Evolutionary conservation across 2,329 filamentous ascomycete species (phyloP), one percentile per base, ranked within the genome.

Genomic region (Xylariomycetidae sp.): DNA sequence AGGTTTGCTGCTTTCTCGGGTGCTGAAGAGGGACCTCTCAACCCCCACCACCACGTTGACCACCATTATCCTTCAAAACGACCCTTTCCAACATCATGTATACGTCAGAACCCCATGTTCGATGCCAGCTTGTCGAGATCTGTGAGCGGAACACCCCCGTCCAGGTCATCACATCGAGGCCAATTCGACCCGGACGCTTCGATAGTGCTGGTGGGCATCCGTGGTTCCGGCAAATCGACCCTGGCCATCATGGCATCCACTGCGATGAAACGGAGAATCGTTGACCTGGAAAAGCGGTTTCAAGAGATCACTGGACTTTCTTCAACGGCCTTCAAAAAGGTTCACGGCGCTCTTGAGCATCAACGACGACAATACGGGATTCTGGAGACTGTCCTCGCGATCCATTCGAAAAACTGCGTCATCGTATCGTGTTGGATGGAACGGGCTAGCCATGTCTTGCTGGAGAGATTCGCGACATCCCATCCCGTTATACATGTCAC

Each of bases 371-470:
- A 85, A 49, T 67, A 73, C 26, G 67, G 76, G 32, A 63, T 86
- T 2, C 63, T 87, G 31, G 68, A 72, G 31, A 67, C 67, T 13
- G 69, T 80, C 33, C 60, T 88, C 2, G 60, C 67, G 2, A 65
- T 68, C n/a, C 68, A 85, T 46, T 60, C 65, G 24, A 71, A 67
- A 26, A 73, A 74, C 26, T 75, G 72, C 43, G 74, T 89, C 24
- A 79, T 89, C 40, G 79, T 85, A 4, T 86, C 81, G 52, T 82
- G 77, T 0, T 82, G 79, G 56, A 72, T 87, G 60, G 81, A 84
- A 46, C 72, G 73, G 40, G 73, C 65, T 32, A 70, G 74, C 15
- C 77, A 82, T 44, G 60, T 59, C 15, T 60, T 82, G 3, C 61
- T 89, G 12, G 66, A 72, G 35, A 70, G 78, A 8, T 83, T 80